Percentiles rank a stretch among this genome's conserved stretches.
phyloP scores from a whole-genome alignment of 2,329 filamentous ascomycete genomes.

The Iodosphaeria phyllophila region DNA sequence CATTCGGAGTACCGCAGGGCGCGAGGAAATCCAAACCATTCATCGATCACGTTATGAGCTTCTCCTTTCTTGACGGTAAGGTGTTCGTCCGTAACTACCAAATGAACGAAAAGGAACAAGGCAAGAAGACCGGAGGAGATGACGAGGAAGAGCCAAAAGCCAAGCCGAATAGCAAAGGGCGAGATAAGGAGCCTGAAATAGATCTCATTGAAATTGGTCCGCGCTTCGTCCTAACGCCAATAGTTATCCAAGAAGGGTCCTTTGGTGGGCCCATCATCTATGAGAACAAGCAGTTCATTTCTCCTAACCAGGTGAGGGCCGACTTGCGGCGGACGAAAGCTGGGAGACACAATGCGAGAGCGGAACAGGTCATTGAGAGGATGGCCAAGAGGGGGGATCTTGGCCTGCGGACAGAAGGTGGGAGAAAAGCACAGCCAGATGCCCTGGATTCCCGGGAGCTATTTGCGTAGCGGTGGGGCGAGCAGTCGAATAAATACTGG shows the following conservation, averaged over 20 bases:
- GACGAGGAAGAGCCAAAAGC: slow-evolving; percentile 21
- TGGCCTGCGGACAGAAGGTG: slow-evolving; percentile 51
- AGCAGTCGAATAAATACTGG: too few species aligned
- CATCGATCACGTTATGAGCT: slow-evolving; percentile 84
- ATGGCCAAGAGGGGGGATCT: slow-evolving; percentile 58
- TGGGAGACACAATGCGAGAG: slow-evolving; percentile 55
- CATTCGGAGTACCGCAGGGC: slow-evolving; percentile 80
- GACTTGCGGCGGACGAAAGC: slow-evolving; percentile 65
- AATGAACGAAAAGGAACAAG: slow-evolving; percentile 61
- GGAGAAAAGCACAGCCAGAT: slow-evolving; percentile 41
- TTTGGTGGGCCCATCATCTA: slow-evolving; percentile 96
- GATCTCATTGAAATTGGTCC: slow-evolving; percentile 85
- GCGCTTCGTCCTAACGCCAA: slow-evolving; percentile 80
- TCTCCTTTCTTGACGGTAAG: slow-evolving; percentile 80
- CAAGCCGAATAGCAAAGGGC: slow-evolving; percentile 12
- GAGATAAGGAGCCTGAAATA: slow-evolving; percentile 49
- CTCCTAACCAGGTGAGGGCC: slow-evolving; percentile 79
- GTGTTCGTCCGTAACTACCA: slow-evolving; percentile 96
- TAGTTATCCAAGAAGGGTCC: slow-evolving; percentile 81
- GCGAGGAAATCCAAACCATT: slow-evolving; percentile 89
- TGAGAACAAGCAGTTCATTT: slow-evolving; percentile 95
- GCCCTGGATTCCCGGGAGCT: slow-evolving; percentile 60
- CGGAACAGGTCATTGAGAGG: slow-evolving; percentile 55
- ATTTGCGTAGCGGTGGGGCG: too few species aligned
- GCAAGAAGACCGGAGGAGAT: slow-evolving; percentile 20